Conservation (phyloP, 495 filamentous ascomycete genomes). For the Bombardia bombarda region DNA sequence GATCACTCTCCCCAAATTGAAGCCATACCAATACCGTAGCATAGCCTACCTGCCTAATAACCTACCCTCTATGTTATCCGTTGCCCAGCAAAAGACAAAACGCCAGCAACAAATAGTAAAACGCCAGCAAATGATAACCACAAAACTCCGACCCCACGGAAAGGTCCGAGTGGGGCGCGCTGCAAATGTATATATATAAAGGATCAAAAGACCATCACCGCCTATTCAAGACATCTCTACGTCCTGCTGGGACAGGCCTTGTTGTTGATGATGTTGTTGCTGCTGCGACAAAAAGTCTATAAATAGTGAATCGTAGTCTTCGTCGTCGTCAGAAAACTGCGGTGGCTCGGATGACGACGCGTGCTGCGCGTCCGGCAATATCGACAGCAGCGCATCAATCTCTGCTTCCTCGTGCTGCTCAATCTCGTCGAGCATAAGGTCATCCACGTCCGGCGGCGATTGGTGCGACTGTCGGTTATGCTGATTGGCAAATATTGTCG, state of each 20-base stretch:
- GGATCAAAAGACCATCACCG: background rate
- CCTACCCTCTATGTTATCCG: too few species aligned
- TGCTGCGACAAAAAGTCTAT: slow-evolving; percentile 31
- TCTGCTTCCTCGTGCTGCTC: slow-evolving; percentile 49
- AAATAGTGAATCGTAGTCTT: slow-evolving; percentile 56
- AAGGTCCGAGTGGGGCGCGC: background rate
- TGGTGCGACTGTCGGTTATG: slow-evolving; percentile 27
- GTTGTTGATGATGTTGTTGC: too few species aligned
- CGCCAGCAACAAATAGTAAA: background rate
- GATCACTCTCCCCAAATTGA: too few species aligned
- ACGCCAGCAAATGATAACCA: background rate
- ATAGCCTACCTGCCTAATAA: too few species aligned
- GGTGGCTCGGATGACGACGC: too few species aligned
- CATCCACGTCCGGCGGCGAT: slow-evolving; percentile 25
- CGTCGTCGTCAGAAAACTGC: slow-evolving; percentile 49
- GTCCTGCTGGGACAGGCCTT: slow-evolving; percentile 12
- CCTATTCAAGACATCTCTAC: slow-evolving; percentile 26
- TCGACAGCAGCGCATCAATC: slow-evolving; percentile 45
- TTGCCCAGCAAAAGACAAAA: too few species aligned
- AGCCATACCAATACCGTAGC: too few species aligned
- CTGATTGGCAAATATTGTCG: too few species aligned
- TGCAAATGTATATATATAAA: background rate
- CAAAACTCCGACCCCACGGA: background rate
- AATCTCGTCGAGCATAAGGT: slow-evolving; percentile 38
- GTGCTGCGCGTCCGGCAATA: slow-evolving; percentile 1